Evolutionary conservation across 805 yeast genomes (phyloP), one percentile per base, ranked within the genome.

Genomic region (Blastobotrys peoriensis): DNA sequence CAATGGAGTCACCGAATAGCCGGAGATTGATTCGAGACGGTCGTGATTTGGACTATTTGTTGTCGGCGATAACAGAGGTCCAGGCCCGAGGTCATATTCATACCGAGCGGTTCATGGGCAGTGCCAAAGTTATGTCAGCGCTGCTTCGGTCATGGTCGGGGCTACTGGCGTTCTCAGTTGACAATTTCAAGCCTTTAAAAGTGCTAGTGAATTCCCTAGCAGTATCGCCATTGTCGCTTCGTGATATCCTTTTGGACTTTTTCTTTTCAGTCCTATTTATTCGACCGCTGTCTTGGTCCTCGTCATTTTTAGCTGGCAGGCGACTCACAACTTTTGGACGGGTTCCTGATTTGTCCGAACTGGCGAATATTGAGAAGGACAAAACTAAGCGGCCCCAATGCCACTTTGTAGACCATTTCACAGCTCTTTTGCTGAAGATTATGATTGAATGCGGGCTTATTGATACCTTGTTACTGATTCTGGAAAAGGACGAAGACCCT

Each of bases 101-200:
- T 46, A 63, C 69, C 22, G 81, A 77, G 33, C 76, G 72, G 51
- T 65, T 87, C 22, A 83, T 81, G 46, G 74, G 72, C 47, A 67
- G 78, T 10, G 76, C 88, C 0, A 70, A 75, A 36, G 68, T 86
- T 5, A 60, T 91, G 2, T 65, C 83, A 0, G 60, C 74, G 3
- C 65, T 86, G 19, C 63, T 91, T 40, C 83, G 86, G 49, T 72
- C 79, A 27, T 82, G 91, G 78, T 71, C 83, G 9, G 99, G 98
- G 0, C 56, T 88, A 8, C 71, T 81, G 48, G 75, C 82, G 13
- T 75, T 81, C 53, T 73, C 83, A 1, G 69, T 74, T 45, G 68
- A 80, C 51, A 65, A 78, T 47, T 81, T 77, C 49, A 65, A 67
- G 44, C 73, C 81, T 6, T 58, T 89, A 18, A 67, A 65, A 35